These are phyloP conservation scores for Cucurbitaria berberidis DNA, from an alignment of 2,329 filamentous ascomycete species.

Conservation along the genomic window DNA sequence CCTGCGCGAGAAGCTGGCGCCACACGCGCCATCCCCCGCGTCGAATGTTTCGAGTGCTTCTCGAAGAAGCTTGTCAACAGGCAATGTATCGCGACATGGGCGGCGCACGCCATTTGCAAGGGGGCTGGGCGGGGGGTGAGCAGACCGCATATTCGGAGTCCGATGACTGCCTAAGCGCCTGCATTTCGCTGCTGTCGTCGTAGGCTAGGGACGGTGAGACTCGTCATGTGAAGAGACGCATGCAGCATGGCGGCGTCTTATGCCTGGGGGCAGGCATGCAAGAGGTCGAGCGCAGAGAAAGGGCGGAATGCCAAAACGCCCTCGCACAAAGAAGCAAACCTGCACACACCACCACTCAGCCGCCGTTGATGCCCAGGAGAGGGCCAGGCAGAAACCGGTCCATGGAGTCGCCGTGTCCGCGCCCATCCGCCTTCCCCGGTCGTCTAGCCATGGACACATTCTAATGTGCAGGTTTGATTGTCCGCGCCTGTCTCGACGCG, in stretches of 20 bases:
- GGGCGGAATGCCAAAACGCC: constrained; percentile 17
- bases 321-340: constrained; percentile 5
- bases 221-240: constrained; percentile 14
- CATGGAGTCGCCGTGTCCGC: constrained; percentile 17
- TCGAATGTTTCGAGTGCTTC: constrained; percentile 29
- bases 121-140: constrained; percentile 7
- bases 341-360: background rate
- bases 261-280: constrained; percentile 10
- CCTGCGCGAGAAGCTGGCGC: constrained; percentile 5
- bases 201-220: constrained; percentile 27
- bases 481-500: constrained; percentile 14
- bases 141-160: constrained; percentile 33
- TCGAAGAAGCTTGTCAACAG: constrained; percentile 29
- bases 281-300: constrained; percentile 7
- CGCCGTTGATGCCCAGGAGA: background rate
- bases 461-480: constrained; percentile 7
- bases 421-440: constrained; percentile 1
- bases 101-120: constrained; percentile 15
- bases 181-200: constrained; percentile 10
- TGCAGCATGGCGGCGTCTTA: constrained; percentile 12
- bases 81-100: constrained; percentile 12
- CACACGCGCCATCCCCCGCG: constrained; percentile 9
- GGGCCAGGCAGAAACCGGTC: constrained; percentile 4
- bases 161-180: constrained; percentile 35
- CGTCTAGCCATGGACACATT: constrained; percentile 5